phyloP scores from a whole-genome alignment of 2,329 filamentous ascomycete genomes.

The Pestalotiopsis sp. region DNA sequence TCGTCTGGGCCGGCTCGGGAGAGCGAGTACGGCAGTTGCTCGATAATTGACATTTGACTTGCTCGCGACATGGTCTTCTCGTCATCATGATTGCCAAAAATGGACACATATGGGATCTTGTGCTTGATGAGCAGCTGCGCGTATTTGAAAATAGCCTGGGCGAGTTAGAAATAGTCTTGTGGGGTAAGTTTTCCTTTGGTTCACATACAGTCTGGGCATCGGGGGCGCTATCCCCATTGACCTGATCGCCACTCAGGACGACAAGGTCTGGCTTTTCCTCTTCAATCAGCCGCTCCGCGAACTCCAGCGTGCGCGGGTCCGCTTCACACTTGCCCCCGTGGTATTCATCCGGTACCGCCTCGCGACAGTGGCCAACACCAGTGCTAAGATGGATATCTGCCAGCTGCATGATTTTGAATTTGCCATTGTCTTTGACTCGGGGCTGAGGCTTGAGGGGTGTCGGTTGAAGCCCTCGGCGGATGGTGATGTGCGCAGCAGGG shows the following conservation, averaged over 20 bases:
- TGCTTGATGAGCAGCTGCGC: constrained; percentile 81
- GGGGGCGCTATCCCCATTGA: constrained; percentile 90
- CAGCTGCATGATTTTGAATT: constrained; percentile 96
- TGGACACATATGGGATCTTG: constrained; percentile 88
- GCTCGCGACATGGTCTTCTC: constrained; percentile 75
- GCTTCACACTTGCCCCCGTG: constrained; percentile 84
- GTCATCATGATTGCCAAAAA: constrained; percentile 98
- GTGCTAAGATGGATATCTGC: constrained; percentile 95
- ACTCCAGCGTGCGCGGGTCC: constrained; percentile 88
- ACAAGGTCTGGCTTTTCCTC: constrained; percentile 94
- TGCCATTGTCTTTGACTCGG: constrained; percentile 83
- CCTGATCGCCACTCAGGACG: constrained; percentile 89
- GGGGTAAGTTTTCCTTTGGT: neutral
- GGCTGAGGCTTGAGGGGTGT: constrained; percentile 71
- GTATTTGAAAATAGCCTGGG: constrained; percentile 87
- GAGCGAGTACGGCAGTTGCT: constrained; percentile 86
- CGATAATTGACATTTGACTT: constrained; percentile 82
- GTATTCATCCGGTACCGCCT: constrained; percentile 75
- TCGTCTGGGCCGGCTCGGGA: constrained; percentile 81
- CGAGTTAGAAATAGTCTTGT: neutral
- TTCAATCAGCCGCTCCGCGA: constrained; percentile 80
- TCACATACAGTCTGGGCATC: constrained; percentile 79
- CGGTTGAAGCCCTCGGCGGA: constrained; percentile 71
- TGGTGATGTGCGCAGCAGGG: constrained; percentile 74
- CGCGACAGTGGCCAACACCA: constrained; percentile 81